Base-by-base conservation (phyloP, 1,139 yeast species). In the Geotrichum klebahnii region DNA sequence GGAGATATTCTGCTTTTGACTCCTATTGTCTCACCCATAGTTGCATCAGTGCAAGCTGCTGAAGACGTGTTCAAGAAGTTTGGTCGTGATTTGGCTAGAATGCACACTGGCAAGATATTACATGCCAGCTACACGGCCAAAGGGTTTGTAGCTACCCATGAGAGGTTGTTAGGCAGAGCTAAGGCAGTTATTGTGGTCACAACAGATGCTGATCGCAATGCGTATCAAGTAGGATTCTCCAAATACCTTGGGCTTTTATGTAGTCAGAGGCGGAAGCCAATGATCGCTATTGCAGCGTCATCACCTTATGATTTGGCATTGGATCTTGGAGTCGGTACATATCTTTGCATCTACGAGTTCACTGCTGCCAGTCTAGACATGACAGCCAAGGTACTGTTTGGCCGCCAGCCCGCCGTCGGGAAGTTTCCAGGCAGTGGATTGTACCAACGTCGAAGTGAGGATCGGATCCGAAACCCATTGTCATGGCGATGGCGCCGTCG, bases 51-150 rank as follows among this genome's bases (percentile, higher is more conserved):
- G 12, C 12, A 22, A 9, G n/a, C 73, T 2, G 83, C 84, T 0
- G 84, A 80, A 61, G 80, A 77, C 44, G 81, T 79, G 2, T 80
- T 80, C 58, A 78, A 75, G 57, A 62, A 61, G 36, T 61, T 65
- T 53, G 68, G 68, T 38, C 56, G 59, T 23, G 56, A 59, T 8
- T 50, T 65, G 31, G 61, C 67, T 5, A 58, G 56, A 35, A 53
- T 54, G 16, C 63, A 60, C 50, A 55, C 66, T 24, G 80, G 75
- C 55, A 77, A 76, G 56, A 80, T 80, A 0, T 62, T 77, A 19
- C 85, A 80, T 59, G 78, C 84, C 0, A 75, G 82, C 0, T 81
- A 81, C 58, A 80, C 85, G 0, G 84, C 84, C 17, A 80, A 81
- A 57, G 86, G 86, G 0, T 68, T 81, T 35, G n/a, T n/a, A n/a